These are phyloP conservation scores for Crithidia bombi DNA, from an alignment of 208 protist genomes.

Conservation along the genomic window DNA sequence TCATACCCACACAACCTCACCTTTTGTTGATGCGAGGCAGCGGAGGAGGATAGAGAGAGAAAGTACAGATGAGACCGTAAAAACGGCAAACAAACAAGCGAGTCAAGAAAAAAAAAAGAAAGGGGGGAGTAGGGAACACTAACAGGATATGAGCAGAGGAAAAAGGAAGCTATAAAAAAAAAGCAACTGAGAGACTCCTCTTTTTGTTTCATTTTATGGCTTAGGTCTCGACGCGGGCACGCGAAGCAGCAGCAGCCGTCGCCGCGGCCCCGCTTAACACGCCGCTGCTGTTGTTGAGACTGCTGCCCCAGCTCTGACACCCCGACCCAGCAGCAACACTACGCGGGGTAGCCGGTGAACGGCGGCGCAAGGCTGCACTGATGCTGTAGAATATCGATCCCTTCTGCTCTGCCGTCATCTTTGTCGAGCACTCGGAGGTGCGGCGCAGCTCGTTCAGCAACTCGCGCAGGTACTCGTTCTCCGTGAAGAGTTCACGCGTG, in stretches of 20 bases:
- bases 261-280: not conserved
- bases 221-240: conserved; percentile 1
- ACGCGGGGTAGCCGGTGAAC: conserved; percentile 4
- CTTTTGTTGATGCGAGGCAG: no score
- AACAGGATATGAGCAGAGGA: not conserved
- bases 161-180: conserved; percentile 3
- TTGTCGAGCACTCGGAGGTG: conserved; percentile 33
- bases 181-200: not conserved
- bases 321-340: not conserved
- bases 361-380: conserved; percentile 27
- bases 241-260: not conserved
- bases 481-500: conserved; percentile 28
- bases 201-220: conserved; percentile 1
- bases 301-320: conserved; percentile 9
- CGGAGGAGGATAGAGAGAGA: no score
- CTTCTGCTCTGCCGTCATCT: conserved; percentile 32
- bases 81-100: not conserved
- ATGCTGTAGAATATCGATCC: conserved; percentile 28
- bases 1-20: no score
- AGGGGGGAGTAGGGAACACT: not conserved
- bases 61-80: not conserved
- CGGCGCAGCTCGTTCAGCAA: conserved; percentile 31
- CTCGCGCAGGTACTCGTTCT: conserved; percentile 34
- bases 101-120: conserved; percentile 1
- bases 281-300: conserved; percentile 10